Conservation (phyloP, 352 stramenopile genomes). For the Thalassiosira gravida region DNA sequence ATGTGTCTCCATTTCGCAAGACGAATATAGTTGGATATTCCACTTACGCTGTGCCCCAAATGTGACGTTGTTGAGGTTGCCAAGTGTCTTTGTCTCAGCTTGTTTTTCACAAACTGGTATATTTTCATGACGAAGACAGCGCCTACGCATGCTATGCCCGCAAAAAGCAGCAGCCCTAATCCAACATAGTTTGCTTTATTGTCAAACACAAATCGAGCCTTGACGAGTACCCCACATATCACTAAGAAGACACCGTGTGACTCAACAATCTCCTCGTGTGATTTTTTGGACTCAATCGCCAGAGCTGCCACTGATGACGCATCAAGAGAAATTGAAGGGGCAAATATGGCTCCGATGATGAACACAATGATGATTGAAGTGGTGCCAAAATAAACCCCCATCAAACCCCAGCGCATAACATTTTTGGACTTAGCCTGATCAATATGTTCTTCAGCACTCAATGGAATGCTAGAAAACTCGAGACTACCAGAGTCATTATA, state of each 20-base stretch:
- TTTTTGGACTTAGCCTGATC: neutral
- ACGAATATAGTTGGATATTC: constrained; percentile 33
- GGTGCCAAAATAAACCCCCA: constrained; percentile 22
- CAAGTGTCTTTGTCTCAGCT: constrained; percentile 13
- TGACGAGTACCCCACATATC: constrained; percentile 36
- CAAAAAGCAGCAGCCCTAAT: constrained; percentile 40
- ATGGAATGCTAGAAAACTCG: neutral
- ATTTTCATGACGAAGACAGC: constrained; percentile 34
- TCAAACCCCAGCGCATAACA: neutral
- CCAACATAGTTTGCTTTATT: constrained; percentile 49
- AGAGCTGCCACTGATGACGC: constrained; percentile 28
- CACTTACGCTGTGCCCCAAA: constrained; percentile 33
- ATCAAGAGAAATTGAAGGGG: constrained; percentile 50
- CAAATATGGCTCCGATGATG: constrained; percentile 50
- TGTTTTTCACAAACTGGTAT: constrained; percentile 37
- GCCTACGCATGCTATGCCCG: constrained; percentile 26
- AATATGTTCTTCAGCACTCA: neutral
- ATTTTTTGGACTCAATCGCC: constrained; percentile 48
- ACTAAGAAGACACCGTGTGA: constrained; percentile 54
- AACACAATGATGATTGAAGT: constrained; percentile 53
- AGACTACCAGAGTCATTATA: too few species aligned
- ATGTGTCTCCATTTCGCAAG: constrained; percentile 56
- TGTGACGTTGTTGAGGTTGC: constrained; percentile 4
- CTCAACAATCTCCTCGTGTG: constrained; percentile 7
- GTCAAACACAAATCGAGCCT: constrained; percentile 49